Base-by-base conservation (phyloP, 768 basidiomycete species). In the Panaeolus papilionaceus region DNA sequence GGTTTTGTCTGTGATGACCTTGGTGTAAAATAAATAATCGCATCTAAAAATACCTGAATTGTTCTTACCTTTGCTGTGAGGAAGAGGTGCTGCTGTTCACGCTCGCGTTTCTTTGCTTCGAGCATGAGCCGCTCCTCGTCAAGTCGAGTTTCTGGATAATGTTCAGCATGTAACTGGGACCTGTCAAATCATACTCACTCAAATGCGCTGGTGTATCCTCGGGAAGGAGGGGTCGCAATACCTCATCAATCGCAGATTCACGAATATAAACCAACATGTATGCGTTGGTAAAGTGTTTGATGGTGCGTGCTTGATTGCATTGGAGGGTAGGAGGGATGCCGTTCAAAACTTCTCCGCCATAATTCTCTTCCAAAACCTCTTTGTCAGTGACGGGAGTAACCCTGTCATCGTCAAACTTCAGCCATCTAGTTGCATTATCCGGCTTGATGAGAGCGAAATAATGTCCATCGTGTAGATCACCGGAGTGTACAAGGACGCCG, bases 261-360 rank as follows among this genome's bases (percentile, higher is more conserved):
- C 97, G 90, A 67, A 98, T 89, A 79, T 99, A 99, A 38, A 99
- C 98, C 87, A 99, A 83, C 98, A 99, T 99, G 83, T 99, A 99
- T 47, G 98, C 98, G 79, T 99, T 99, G 26, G 97, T 99, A 81
- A 99, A 99, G 62, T 97, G 92, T 81, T 99, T 99, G 86, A 98
- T 92, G 8, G 96, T 92, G 40, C 96, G 88, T 14, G 94, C 93
- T 79, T 96, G 96, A 71, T 95, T 95, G 64, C 96, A 91, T 77
- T 96, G 86, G 69, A 92, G 80, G 1, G 90, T 86, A 0, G 92
- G 90, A 16, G 90, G 86, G 44, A 91, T 73, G 2, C 93, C 92
- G 70, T 93, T 95, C 69, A 93, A 76, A 9, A 89, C 82, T 79
- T 99, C 98, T 61, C 98, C 98, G 26, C 98, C 98, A 73, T 93